Percentiles rank a stretch among this genome's conserved stretches.
Evolutionary conservation across 2,329 filamentous ascomycete genomes (phyloP).

Genomic region (Talaromyces amestolkiae): DNA sequence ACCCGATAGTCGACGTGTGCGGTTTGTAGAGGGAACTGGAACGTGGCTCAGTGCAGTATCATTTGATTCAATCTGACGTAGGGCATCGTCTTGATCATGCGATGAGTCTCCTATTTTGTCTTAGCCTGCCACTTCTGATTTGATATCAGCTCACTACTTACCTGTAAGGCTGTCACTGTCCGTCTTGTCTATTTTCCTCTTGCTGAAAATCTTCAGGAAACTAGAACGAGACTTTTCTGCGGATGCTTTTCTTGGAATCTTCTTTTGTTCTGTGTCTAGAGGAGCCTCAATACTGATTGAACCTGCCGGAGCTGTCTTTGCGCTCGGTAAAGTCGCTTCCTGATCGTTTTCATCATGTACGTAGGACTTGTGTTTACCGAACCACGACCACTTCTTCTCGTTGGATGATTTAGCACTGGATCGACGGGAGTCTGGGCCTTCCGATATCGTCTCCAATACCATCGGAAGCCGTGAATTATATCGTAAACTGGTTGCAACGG

Average conservation of each 20-base stretch:
- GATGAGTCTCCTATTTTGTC: not conserved
- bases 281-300: constrained; percentile 23
- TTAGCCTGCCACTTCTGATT: not conserved
- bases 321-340: constrained; percentile 27
- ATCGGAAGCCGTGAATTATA: constrained; percentile 30
- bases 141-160: constrained; percentile 28
- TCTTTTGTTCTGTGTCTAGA: constrained; percentile 17
- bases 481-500: constrained; percentile 23
- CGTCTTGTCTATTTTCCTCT: constrained; percentile 45
- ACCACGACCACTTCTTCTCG: constrained; percentile 49
- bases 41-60: constrained; percentile 11
- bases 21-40: constrained; percentile 30
- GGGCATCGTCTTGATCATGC: constrained; percentile 1
- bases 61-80: constrained; percentile 3
- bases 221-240: constrained; percentile 34
- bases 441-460: constrained; percentile 45
- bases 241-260: constrained; percentile 16
- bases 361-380: constrained; percentile 36
- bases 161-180: constrained; percentile 33
- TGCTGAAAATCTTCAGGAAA: constrained; percentile 54
- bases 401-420: constrained; percentile 23
- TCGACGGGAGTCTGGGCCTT: constrained; percentile 38
- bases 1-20: constrained; percentile 6
- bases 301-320: constrained; percentile 28
- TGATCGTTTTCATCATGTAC: constrained; percentile 25